Evolutionary conservation across 331 rosid species (phyloP).

Genomic region (Arachis monticola): DNA sequence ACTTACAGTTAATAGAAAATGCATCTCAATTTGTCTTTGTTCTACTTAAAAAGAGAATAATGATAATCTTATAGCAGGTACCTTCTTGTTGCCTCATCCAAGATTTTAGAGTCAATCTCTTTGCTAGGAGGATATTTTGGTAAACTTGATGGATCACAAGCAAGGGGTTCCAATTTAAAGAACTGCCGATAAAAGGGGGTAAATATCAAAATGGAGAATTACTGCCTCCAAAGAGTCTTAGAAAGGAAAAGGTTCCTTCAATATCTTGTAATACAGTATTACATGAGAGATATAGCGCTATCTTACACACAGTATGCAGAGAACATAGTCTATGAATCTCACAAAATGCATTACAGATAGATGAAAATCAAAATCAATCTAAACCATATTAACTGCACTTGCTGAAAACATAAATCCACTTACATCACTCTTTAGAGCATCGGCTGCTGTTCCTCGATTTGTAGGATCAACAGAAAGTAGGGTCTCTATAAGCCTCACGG

Average conservation of each 20-base stretch:
- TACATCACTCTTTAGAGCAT: constrained; percentile 82
- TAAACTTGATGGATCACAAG: constrained; percentile 88
- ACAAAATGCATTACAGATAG: constrained; percentile 10
- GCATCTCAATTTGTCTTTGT: constrained; percentile 8
- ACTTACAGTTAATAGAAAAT: constrained; percentile 4
- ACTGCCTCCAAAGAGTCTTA: constrained; percentile 17
- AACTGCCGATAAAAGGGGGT: constrained; percentile 53
- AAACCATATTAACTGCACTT: constrained; percentile 13
- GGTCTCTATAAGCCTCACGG: constrained; percentile 70
- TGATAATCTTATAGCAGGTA: constrained; percentile 39
- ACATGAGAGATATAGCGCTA: constrained; percentile 15
- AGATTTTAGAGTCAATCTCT: constrained; percentile 83
- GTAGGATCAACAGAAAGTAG: constrained; percentile 85
- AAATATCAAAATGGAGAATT: constrained; percentile 36
- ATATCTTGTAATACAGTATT: constrained; percentile 17
- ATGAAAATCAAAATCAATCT: constrained; percentile 9
- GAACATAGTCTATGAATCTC: constrained; percentile 11
- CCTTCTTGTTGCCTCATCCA: constrained; percentile 78
- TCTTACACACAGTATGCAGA: constrained; percentile 11
- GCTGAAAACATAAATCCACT: constrained; percentile 26
- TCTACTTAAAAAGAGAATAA: constrained; percentile 10
- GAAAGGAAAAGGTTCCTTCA: constrained; percentile 24
- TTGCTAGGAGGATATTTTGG: constrained; percentile 93
- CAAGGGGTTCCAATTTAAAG: constrained; percentile 71
- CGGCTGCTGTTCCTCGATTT: constrained; percentile 73